These are phyloP conservation scores for Lactarius vividus DNA, from an alignment of 768 basidiomycete species.

Conservation along the genomic window DNA sequence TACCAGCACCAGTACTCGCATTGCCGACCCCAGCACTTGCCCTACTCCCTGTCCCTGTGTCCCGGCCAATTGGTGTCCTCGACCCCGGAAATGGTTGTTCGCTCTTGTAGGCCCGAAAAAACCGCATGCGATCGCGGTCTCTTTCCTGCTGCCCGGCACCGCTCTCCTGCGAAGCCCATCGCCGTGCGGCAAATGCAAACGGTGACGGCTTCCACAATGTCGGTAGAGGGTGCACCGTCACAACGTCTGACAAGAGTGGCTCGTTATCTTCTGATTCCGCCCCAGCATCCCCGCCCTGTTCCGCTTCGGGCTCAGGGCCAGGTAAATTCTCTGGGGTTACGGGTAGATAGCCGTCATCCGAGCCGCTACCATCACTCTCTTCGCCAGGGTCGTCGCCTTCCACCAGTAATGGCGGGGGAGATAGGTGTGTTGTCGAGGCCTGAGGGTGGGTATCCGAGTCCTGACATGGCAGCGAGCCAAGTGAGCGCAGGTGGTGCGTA, in stretches of 20 bases:
- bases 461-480: conserved; percentile 7
- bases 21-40: conserved; percentile 10
- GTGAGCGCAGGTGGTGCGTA: conserved; percentile 19
- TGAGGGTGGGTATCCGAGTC: background rate
- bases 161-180: conserved; percentile 23
- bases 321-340: conserved; percentile 27
- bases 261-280: conserved; percentile 26
- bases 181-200: conserved; percentile 24
- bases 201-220: conserved; percentile 28
- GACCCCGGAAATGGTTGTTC: background rate
- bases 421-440: conserved; percentile 1
- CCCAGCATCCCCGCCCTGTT: conserved; percentile 12
- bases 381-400: conserved; percentile 8
- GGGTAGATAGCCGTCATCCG: conserved; percentile 30
- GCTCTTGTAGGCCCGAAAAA: conserved; percentile 14
- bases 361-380: conserved; percentile 18
- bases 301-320: conserved; percentile 9
- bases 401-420: background rate
- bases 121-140: conserved; percentile 10
- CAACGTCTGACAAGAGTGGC: conserved; percentile 19
- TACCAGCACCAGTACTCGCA: conserved; percentile 6
- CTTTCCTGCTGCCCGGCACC: conserved; percentile 4
- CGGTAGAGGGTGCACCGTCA: conserved; percentile 1
- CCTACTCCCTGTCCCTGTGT: background rate
- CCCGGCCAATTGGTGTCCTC: background rate